Evolutionary conservation across 2,329 filamentous ascomycete genomes (phyloP).

Genomic region (Zymoseptoria tritici): DNA sequence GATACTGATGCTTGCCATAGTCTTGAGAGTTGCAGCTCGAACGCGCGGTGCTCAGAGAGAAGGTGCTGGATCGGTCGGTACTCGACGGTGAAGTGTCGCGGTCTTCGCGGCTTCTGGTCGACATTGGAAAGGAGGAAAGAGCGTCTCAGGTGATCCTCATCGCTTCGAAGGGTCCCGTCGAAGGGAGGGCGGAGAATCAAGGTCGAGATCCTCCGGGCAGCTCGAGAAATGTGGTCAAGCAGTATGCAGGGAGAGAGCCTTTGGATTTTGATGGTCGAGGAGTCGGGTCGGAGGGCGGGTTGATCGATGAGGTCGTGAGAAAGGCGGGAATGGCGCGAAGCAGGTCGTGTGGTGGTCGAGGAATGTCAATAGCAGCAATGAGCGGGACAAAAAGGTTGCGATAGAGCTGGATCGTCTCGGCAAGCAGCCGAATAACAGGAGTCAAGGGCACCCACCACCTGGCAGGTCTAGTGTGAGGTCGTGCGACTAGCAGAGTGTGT

Average conservation of each 20-base stretch:
- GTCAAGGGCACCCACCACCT: not conserved
- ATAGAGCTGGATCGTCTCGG: not conserved
- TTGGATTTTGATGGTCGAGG: not conserved
- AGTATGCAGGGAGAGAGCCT: not conserved
- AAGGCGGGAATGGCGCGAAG: not conserved
- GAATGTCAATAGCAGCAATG: not conserved
- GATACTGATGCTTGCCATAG: slow-evolving; percentile 2
- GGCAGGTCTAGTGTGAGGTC: not conserved
- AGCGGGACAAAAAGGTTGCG: not conserved
- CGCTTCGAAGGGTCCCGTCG: not conserved
- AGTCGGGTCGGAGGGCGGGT: not conserved
- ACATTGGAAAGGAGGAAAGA: not conserved
- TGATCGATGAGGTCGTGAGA: not conserved
- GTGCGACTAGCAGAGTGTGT: not conserved
- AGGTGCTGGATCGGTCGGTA: slow-evolving; percentile 7
- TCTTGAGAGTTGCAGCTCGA: slow-evolving; percentile 6
- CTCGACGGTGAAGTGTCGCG: slow-evolving; percentile 1
- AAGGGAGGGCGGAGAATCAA: not conserved
- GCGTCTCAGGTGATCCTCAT: not conserved
- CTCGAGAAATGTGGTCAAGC: no score
- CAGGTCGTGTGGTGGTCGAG: not conserved
- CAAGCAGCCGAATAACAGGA: not conserved
- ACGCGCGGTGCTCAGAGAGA: slow-evolving; percentile 1
- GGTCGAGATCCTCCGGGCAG: not conserved
- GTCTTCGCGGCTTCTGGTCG: not conserved